Conservation (phyloP, 345 rosid species). For the Cardiospermum halicacabum region DNA sequence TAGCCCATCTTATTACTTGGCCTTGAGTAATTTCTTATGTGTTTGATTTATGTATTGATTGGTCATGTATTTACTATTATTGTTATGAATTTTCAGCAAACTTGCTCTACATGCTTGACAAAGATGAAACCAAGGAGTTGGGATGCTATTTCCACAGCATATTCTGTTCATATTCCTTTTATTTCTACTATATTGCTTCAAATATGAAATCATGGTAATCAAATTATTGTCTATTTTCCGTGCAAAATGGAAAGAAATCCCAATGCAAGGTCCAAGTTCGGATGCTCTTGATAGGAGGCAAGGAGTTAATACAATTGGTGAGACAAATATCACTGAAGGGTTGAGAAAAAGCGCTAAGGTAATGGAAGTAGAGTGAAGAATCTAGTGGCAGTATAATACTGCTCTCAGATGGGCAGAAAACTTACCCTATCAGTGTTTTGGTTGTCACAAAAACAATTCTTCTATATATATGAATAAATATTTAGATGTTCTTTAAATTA, state of each 20-base stretch:
- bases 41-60: background rate
- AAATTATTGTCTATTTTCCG: slow-evolving; percentile 85
- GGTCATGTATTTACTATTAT: slow-evolving; percentile 4
- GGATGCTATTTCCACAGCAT: slow-evolving; percentile 89
- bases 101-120: slow-evolving; percentile 83
- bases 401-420: slow-evolving; percentile 91
- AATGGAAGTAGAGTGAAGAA: slow-evolving; percentile 78
- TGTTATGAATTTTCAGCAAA: slow-evolving; percentile 38
- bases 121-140: slow-evolving; percentile 86
- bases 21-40: no score
- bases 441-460: no score
- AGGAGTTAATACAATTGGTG: slow-evolving; percentile 38
- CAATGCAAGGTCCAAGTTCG: slow-evolving; percentile 61
- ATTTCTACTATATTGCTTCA: slow-evolving; percentile 89
- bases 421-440: slow-evolving; percentile 52
- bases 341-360: slow-evolving; percentile 88
- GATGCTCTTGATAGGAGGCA: slow-evolving; percentile 41
- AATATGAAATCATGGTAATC: slow-evolving; percentile 82
- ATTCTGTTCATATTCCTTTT: slow-evolving; percentile 93
- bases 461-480: no score
- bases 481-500: no score
- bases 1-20: no score
- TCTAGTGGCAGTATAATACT: slow-evolving; percentile 80
- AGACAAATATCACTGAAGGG: slow-evolving; percentile 95
- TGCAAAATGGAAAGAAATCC: slow-evolving; percentile 88